These are phyloP conservation scores for Nothopassalora personata DNA, from an alignment of 2,329 filamentous ascomycete genomes.

Conservation along the genomic window DNA sequence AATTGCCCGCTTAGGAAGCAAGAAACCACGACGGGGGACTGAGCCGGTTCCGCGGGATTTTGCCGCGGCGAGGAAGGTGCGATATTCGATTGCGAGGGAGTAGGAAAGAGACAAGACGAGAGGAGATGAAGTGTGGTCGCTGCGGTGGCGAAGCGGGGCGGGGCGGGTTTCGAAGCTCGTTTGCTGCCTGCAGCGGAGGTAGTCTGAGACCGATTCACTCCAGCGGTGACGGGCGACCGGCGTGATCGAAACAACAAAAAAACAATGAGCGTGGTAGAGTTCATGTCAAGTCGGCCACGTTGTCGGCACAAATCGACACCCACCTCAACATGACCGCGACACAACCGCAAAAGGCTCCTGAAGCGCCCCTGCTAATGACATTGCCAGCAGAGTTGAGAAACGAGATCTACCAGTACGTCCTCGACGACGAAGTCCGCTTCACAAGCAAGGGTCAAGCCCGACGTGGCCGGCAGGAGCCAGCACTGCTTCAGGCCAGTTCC, in stretches of 20 bases:
- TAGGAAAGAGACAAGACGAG: neutral
- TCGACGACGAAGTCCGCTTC: neutral
- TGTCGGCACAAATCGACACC: neutral
- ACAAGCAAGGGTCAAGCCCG: neutral
- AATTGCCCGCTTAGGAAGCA: neutral
- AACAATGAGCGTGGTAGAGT: no score
- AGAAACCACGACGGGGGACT: slow-evolving; percentile 15
- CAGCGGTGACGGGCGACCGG: no score
- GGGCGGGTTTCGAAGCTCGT: neutral
- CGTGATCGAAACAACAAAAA: no score
- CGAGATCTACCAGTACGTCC: neutral
- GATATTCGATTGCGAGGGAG: neutral
- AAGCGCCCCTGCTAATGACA: neutral
- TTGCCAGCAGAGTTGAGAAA: neutral
- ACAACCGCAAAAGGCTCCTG: neutral
- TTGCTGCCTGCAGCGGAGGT: neutral
- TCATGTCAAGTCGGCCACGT: neutral
- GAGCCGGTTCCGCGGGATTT: slow-evolving; percentile 18
- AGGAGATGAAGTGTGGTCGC: neutral
- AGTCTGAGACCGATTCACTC: no score
- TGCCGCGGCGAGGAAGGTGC: slow-evolving; percentile 1
- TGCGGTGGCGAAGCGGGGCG: neutral
- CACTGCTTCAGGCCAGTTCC: slow-evolving; percentile 5
- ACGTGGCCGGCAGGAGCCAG: neutral
- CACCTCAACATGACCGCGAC: no score